Percentiles rank a stretch among this genome's conserved stretches.
Evolutionary conservation across 2,329 filamentous ascomycete genomes (phyloP).

Genomic region (Xylaria sp.): DNA sequence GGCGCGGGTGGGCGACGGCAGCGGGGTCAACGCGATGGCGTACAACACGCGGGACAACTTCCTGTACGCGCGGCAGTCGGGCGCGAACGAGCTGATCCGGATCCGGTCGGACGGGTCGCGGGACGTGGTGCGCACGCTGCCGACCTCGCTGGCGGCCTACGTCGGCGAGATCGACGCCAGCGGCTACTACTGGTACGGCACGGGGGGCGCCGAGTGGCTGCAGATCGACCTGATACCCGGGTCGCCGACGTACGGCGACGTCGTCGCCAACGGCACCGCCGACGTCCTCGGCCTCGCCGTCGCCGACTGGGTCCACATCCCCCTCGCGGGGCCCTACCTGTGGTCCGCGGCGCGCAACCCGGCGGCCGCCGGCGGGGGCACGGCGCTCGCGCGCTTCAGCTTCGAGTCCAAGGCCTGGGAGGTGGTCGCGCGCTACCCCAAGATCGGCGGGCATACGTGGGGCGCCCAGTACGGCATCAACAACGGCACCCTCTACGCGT

Average conservation of each 20-base stretch:
- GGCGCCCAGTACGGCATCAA: slow-evolving; percentile 22
- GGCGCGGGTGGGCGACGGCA: slow-evolving; percentile 5
- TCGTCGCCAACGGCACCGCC: slow-evolving; percentile 13
- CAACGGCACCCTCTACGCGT: slow-evolving; percentile 21
- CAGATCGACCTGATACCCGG: slow-evolving; percentile 18
- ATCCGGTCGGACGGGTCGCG: slow-evolving; percentile 23
- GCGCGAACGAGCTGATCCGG: slow-evolving; percentile 21
- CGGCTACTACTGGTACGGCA: slow-evolving; percentile 20
- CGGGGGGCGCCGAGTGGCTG: slow-evolving; percentile 5
- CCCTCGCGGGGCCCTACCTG: slow-evolving; percentile 13
- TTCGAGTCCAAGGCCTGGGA: slow-evolving; percentile 15
- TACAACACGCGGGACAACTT: slow-evolving; percentile 31
- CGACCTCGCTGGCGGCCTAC: neutral
- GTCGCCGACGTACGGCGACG: slow-evolving; percentile 15
- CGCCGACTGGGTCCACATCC: slow-evolving; percentile 25
- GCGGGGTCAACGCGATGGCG: slow-evolving; percentile 29
- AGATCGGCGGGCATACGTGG: slow-evolving; percentile 11
- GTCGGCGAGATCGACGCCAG: slow-evolving; percentile 29
- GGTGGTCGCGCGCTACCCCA: slow-evolving; percentile 7
- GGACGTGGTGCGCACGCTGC: slow-evolving; percentile 9
- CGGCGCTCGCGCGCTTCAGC: slow-evolving; percentile 15
- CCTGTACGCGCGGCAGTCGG: slow-evolving; percentile 21
- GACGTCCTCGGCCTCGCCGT: slow-evolving; percentile 9
- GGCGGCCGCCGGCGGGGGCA: neutral
- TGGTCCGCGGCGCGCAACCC: slow-evolving; percentile 9